Evolutionary conservation across 805 yeast genomes (phyloP).

Genomic region (Sugiyamaella valdiviana): DNA sequence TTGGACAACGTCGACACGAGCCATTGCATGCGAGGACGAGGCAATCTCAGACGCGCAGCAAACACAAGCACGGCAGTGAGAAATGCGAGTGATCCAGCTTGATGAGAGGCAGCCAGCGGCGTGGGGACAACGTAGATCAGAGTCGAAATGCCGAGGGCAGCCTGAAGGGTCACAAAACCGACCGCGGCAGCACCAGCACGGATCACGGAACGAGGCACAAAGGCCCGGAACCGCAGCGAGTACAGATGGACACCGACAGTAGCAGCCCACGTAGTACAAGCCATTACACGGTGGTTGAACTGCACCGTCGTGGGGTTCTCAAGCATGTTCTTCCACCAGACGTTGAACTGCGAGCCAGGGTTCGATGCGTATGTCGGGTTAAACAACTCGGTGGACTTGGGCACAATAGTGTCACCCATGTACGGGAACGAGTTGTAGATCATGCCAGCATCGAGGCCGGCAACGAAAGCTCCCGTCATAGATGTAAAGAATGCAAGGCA

Average conservation of each 20-base stretch:
- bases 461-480: slow-evolving; percentile 96
- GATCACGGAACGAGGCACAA: slow-evolving; percentile 53
- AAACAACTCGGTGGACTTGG: slow-evolving; percentile 71
- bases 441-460: slow-evolving; percentile 96
- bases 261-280: slow-evolving; percentile 69
- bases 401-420: slow-evolving; percentile 76
- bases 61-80: slow-evolving; percentile 70
- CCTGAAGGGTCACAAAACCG: slow-evolving; percentile 83
- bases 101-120: slow-evolving; percentile 90
- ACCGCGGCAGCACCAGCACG: slow-evolving; percentile 57
- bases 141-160: slow-evolving; percentile 78
- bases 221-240: slow-evolving; percentile 47
- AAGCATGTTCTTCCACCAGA: slow-evolving; percentile 85
- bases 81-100: slow-evolving; percentile 90
- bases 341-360: slow-evolving; percentile 22
- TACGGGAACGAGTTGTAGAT: slow-evolving; percentile 94
- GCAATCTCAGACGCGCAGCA: slow-evolving; percentile 52
- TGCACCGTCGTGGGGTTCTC: slow-evolving; percentile 98
- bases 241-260: slow-evolving; percentile 67
- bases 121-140: slow-evolving; percentile 84
- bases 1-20: slow-evolving; percentile 11
- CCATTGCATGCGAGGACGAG: slow-evolving; percentile 34
- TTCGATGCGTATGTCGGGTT: slow-evolving; percentile 71
- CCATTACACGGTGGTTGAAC: slow-evolving; percentile 79
- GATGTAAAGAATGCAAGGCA: slow-evolving; percentile 80